These are phyloP conservation scores for Immersiporthe knoxdaviesiana DNA, from an alignment of 2,329 filamentous ascomycete genomes.

Conservation along the genomic window DNA sequence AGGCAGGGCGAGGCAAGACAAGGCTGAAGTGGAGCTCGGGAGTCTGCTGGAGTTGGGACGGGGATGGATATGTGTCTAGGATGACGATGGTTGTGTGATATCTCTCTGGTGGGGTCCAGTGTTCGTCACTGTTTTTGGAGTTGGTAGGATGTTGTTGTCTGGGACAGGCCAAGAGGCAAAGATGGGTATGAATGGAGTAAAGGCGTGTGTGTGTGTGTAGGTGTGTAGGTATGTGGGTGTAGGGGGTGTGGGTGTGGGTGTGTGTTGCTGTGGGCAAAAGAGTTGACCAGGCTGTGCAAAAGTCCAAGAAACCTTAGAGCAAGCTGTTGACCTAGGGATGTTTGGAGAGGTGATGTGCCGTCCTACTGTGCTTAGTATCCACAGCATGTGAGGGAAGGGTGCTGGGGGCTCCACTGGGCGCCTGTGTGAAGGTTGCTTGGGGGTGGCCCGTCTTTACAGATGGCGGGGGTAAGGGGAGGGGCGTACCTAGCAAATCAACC, in stretches of 20 bases:
- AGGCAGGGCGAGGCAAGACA: slow-evolving; percentile 4
- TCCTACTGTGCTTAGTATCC: too few species aligned
- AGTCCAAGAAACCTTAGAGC: background rate
- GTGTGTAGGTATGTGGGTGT: too few species aligned
- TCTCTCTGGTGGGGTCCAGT: slow-evolving; percentile 11
- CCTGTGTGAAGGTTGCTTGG: slow-evolving; percentile 6
- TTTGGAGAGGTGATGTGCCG: background rate
- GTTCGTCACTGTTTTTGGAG: background rate
- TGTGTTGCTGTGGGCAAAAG: background rate
- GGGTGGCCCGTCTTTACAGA: background rate
- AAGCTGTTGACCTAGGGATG: slow-evolving; percentile 1
- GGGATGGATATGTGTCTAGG: slow-evolving; percentile 6
- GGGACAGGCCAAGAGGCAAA: background rate
- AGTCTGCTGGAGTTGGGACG: slow-evolving; percentile 11
- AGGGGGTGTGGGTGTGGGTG: too few species aligned
- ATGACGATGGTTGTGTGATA: slow-evolving; percentile 12
- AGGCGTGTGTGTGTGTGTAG: background rate
- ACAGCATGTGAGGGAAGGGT: background rate
- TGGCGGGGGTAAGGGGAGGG: slow-evolving; percentile 9
- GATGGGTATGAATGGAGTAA: background rate
- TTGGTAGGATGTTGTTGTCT: background rate
- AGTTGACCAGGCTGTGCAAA: slow-evolving; percentile 1
- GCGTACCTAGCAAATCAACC: background rate
- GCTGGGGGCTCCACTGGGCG: background rate
- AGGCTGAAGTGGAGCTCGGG: slow-evolving; percentile 16